Evolutionary conservation across 2,329 filamentous ascomycete species (phyloP), one percentile per base, ranked within the genome.

Genomic region (Berkeleyomyces basicola): DNA sequence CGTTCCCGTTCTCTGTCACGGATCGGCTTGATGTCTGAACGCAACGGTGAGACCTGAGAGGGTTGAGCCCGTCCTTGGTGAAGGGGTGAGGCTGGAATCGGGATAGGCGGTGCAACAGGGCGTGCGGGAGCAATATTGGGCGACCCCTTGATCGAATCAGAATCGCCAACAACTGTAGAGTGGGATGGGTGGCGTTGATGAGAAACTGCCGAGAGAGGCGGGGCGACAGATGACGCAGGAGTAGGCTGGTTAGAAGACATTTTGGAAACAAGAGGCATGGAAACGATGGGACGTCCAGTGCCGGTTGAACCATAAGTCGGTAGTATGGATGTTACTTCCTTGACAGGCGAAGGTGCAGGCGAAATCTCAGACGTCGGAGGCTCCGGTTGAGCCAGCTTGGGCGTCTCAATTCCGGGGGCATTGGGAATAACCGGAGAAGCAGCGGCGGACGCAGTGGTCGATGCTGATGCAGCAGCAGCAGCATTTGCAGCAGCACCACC

Each of bases 401-500:
- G 63, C 23, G 60, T 63, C 3, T 36, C 55, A 53, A 65, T 58
- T 6, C 51, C 44, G 4, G 57, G 47, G 11, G 62, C 64, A 4
- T 63, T 37, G 3, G 59, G 43, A 3, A 55, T 42, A 16, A 53
- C 59, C 1, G 65, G 63, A 59, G 59, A 61, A 53, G 40, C 43
- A 57, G 42, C 61, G 4, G 63, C 33, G 3, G 59, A 63, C 11
- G 59, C 58, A 3, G 60, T 61, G 2, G 57, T 55, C 23, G 58
- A 61, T 9, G 42, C 61, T n/a, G 69, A 63, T 57, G 67, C 65
- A 31, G n/a, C n/a, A n/a, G 66, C 64, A 59, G 67, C 55, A 36
- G 61, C 40, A 76, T 69, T 10, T 75, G 72, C 64, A 78, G 74
- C 55, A 76, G 75, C 58, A 70, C 68, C 23, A 71, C 67, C 6